phyloP scores from a whole-genome alignment of 352 stramenopile species.

The Pythium phragmitis region DNA sequence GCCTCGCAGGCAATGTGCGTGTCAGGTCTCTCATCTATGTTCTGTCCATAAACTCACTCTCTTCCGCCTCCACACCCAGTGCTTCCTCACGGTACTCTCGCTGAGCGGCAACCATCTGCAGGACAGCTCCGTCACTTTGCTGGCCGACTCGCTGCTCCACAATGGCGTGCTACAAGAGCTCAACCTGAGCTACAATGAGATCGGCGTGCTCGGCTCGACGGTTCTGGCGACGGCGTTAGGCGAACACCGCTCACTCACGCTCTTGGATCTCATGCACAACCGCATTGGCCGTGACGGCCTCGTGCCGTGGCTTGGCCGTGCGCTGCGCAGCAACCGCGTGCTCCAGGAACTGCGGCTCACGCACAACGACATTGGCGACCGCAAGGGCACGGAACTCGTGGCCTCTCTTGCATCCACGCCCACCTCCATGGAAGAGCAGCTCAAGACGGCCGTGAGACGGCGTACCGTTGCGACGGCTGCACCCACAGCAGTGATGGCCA shows the following conservation, averaged over 20 bases:
- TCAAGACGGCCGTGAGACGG: constrained; percentile 44
- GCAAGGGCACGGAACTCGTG: constrained; percentile 52
- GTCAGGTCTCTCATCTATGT: background rate
- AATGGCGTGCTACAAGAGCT: constrained; percentile 54
- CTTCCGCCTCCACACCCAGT: constrained; percentile 22
- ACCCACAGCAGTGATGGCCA: constrained; percentile 8
- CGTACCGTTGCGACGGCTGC: constrained; percentile 29
- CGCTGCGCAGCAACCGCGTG: constrained; percentile 45
- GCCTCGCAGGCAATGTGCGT: constrained; percentile 51
- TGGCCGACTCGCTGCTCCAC: constrained; percentile 52
- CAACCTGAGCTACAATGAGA: constrained; percentile 72
- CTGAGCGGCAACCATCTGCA: constrained; percentile 68
- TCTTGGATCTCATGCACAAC: constrained; percentile 72
- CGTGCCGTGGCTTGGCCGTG: constrained; percentile 57
- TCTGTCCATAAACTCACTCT: background rate
- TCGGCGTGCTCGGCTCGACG: constrained; percentile 48
- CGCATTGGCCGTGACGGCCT: constrained; percentile 57
- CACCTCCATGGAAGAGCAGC: constrained; percentile 44
- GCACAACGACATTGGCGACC: constrained; percentile 65
- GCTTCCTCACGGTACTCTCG: constrained; percentile 54
- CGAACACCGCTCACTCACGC: constrained; percentile 38
- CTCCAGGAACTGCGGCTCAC: constrained; percentile 61
- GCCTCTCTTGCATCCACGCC: constrained; percentile 41
- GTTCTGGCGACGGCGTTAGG: constrained; percentile 49
- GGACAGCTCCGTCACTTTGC: constrained; percentile 47